A percentile compares a stretch with the other conserved stretches of the same genome.
These are phyloP conservation scores for Teratosphaeria gauchensis DNA, from an alignment of 2,329 filamentous ascomycete genomes.

Conservation along the genomic window DNA sequence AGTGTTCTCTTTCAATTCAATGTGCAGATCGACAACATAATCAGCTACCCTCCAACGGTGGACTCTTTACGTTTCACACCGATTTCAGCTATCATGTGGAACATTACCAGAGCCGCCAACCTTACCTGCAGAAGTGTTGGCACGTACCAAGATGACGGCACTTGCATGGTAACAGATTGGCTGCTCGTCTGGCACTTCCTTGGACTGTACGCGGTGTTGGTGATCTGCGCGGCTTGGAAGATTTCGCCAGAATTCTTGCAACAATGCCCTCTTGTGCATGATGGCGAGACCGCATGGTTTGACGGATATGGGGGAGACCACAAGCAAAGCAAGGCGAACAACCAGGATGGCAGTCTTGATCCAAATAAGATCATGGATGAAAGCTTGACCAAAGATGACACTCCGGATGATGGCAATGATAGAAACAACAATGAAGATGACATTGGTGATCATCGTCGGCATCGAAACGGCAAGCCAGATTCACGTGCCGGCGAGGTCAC, in stretches of 20 bases:
- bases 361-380: not conserved
- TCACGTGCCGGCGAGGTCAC: not conserved
- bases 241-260: not conserved
- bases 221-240: not conserved
- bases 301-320: not conserved
- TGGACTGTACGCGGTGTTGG: not conserved
- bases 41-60: not conserved
- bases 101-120: not conserved
- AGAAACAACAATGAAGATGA: not conserved
- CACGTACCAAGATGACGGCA: not conserved
- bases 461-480: not conserved
- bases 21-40: not conserved
- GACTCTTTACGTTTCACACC: not conserved
- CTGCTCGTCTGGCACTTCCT: not conserved
- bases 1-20: not conserved
- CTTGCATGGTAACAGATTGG: not conserved
- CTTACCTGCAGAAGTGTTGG: not conserved
- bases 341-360: not conserved
- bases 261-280: not conserved
- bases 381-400: not conserved
- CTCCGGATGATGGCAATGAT: not conserved
- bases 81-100: not conserved
- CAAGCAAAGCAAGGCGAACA: not conserved
- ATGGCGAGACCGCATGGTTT: not conserved
- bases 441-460: not conserved